Evolutionary conservation across 1,284 basidiomycete genomes (phyloP).

Genomic region (Trichosporon sp.): DNA sequence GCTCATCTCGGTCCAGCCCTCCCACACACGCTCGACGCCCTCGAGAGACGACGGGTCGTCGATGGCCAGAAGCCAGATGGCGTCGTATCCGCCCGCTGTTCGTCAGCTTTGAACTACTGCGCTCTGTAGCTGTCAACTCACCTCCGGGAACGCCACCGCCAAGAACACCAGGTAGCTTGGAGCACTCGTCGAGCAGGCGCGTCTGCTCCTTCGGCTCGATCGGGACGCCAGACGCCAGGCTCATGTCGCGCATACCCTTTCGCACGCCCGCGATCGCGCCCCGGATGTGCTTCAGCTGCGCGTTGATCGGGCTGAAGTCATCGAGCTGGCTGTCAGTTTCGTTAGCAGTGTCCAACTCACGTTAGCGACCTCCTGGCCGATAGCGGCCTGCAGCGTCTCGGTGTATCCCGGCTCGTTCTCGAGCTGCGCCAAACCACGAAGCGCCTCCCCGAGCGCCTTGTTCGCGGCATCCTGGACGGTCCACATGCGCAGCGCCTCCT

Average conservation of each 20-base stretch:
- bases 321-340: neutral
- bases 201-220: slow-evolving; percentile 94
- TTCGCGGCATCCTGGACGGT: slow-evolving; percentile 63
- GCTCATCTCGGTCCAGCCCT: slow-evolving; percentile 67
- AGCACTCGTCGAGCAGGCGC: slow-evolving; percentile 77
- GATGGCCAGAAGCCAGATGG: slow-evolving; percentile 85
- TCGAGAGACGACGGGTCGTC: slow-evolving; percentile 58
- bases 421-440: slow-evolving; percentile 44
- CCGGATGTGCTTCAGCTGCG: slow-evolving; percentile 15
- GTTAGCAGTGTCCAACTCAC: slow-evolving; percentile 31
- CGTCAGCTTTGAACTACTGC: slow-evolving; percentile 16
- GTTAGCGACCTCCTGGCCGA: slow-evolving; percentile 31
- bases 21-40: slow-evolving; percentile 73
- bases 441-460: slow-evolving; percentile 40
- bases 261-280: slow-evolving; percentile 68
- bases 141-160: slow-evolving; percentile 96
- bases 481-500: slow-evolving; percentile 70
- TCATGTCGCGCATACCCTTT: slow-evolving; percentile 82
- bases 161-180: slow-evolving; percentile 76
- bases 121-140: slow-evolving; percentile 32
- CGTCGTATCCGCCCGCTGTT: slow-evolving; percentile 93
- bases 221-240: slow-evolving; percentile 73
- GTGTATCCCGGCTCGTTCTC: slow-evolving; percentile 49
- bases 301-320: slow-evolving; percentile 15
- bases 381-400: slow-evolving; percentile 31